These are phyloP conservation scores for Breynia disticha DNA, from an alignment of 441 rosid species.

Conservation along the genomic window DNA sequence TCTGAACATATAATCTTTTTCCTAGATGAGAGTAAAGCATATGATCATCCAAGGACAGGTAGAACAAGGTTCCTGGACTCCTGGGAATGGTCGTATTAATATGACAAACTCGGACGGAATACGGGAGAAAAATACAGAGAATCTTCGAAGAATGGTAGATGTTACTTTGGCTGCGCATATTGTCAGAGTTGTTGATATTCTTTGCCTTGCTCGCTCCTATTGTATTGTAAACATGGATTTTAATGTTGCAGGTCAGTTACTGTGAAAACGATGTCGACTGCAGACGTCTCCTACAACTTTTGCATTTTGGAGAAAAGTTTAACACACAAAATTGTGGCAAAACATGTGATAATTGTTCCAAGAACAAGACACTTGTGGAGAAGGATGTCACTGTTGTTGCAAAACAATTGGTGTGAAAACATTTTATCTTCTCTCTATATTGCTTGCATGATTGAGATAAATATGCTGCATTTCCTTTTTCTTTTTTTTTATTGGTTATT, in stretches of 20 bases:
- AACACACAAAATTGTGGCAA: constrained; percentile 56
- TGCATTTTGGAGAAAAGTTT: constrained; percentile 91
- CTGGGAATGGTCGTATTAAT: constrained; percentile 50
- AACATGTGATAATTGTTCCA: constrained; percentile 89
- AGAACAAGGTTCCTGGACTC: constrained; percentile 59
- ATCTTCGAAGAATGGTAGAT: constrained; percentile 83
- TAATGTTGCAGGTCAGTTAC: constrained; percentile 70
- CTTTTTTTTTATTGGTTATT: constrained; percentile 7
- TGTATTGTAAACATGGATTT: constrained; percentile 17
- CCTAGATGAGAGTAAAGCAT: constrained; percentile 85
- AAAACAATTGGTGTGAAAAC: constrained; percentile 67
- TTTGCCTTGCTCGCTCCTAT: constrained; percentile 4
- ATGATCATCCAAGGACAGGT: constrained; percentile 82
- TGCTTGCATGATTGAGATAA: background rate
- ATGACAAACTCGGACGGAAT: constrained; percentile 52
- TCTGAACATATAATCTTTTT: constrained; percentile 13
- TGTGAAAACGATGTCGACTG: constrained; percentile 96
- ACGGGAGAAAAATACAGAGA: constrained; percentile 81
- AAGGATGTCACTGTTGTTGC: constrained; percentile 80
- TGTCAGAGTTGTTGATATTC: constrained; percentile 2
- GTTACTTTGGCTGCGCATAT: background rate
- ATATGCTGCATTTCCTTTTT: no score
- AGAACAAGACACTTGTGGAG: constrained; percentile 45
- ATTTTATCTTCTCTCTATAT: constrained; percentile 11
- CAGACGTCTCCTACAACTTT: constrained; percentile 77